Conservation (phyloP, 805 yeast genomes). For the Candida silvicultrix region DNA sequence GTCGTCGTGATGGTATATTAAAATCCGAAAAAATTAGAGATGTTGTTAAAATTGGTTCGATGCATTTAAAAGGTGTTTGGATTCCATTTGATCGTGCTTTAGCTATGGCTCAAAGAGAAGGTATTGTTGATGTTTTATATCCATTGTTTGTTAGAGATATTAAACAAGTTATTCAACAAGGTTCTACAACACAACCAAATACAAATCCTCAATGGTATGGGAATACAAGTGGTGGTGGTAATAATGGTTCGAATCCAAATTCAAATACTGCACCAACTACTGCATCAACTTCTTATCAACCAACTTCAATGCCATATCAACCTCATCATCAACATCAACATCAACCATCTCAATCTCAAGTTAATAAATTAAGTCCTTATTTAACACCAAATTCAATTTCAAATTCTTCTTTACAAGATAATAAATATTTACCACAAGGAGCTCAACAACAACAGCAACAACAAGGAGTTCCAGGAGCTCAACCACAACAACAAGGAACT, state of each 20-base stretch:
- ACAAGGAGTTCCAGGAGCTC: not conserved
- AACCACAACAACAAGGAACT: not conserved
- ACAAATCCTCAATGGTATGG: conserved; percentile 11
- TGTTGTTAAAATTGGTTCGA: conserved; percentile 80
- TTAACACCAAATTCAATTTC: conserved; percentile 18
- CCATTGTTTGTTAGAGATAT: conserved; percentile 73
- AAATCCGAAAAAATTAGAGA: conserved; percentile 72
- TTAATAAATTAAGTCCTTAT: conserved; percentile 16
- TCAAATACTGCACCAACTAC: not conserved
- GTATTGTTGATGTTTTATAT: conserved; percentile 58
- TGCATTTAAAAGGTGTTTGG: conserved; percentile 90
- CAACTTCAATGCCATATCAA: not conserved
- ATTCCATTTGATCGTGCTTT: conserved; percentile 80
- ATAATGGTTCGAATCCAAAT: not conserved
- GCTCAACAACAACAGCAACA: conserved; percentile 4
- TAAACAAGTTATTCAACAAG: conserved; percentile 37
- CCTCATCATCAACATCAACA: conserved; percentile 1
- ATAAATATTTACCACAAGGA: conserved; percentile 4
- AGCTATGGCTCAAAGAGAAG: conserved; percentile 76
- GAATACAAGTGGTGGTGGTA: not conserved
- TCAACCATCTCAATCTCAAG: conserved; percentile 1
- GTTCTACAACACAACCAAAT: conserved; percentile 25
- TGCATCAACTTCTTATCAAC: conserved; percentile 1
- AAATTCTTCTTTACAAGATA: conserved; percentile 7
- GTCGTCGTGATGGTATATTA: conserved; percentile 78